Conservation (phyloP, 2,329 filamentous ascomycete species). For the Aspergillus aculeatinus region DNA sequence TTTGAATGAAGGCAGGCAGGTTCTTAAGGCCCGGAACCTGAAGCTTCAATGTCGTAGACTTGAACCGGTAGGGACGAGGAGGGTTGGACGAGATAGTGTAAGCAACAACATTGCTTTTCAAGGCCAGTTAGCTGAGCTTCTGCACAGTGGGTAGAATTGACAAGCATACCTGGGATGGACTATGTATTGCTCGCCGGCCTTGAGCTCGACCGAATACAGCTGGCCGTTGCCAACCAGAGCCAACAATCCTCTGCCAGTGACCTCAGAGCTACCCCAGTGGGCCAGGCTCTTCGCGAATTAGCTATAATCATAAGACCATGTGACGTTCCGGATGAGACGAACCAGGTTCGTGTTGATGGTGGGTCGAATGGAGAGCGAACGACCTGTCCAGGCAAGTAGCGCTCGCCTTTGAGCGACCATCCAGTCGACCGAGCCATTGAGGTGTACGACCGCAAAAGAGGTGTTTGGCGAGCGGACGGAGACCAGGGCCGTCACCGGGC, state of each 20-base stretch:
- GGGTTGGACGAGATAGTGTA: constrained; percentile 74
- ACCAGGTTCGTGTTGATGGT: constrained; percentile 71
- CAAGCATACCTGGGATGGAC: constrained; percentile 68
- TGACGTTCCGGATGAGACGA: constrained; percentile 18
- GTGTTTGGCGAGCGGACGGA: constrained; percentile 83
- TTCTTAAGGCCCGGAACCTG: constrained; percentile 69
- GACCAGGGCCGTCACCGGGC: constrained; percentile 82
- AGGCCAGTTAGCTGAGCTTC: constrained; percentile 4
- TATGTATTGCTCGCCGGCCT: constrained; percentile 82
- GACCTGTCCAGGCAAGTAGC: constrained; percentile 93
- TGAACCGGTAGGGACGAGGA: constrained; percentile 84
- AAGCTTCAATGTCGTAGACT: constrained; percentile 69
- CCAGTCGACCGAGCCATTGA: constrained; percentile 95
- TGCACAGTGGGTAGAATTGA: neutral
- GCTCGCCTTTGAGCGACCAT: constrained; percentile 84
- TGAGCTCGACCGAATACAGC: constrained; percentile 79
- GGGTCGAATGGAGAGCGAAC: constrained; percentile 74
- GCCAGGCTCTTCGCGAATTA: constrained; percentile 61
- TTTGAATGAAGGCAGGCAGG: constrained; percentile 63
- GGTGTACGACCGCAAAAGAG: constrained; percentile 80
- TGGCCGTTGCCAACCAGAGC: constrained; percentile 84
- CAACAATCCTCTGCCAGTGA: constrained; percentile 83
- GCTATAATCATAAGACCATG: constrained; percentile 16
- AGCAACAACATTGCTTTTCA: constrained; percentile 74
- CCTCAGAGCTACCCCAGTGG: constrained; percentile 86